A percentile compares a stretch with the other conserved stretches of the same genome.
phyloP scores from a whole-genome alignment of 768 basidiomycete species.

The Coprinopsis sp. region DNA sequence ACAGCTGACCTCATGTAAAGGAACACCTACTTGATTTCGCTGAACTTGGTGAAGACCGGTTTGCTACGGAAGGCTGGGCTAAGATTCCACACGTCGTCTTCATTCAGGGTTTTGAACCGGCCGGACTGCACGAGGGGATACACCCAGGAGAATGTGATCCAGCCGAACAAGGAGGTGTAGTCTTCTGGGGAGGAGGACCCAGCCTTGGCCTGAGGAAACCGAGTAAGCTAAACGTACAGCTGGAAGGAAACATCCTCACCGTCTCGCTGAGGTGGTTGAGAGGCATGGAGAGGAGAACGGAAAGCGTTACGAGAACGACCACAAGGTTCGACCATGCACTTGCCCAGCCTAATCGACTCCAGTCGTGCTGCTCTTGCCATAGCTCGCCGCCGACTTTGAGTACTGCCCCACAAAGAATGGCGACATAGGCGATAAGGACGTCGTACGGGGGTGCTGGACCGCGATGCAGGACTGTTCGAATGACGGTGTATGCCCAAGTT shows the following conservation, averaged over 20 bases:
- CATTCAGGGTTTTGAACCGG: conserved; percentile 51
- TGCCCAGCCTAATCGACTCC: conserved; percentile 19
- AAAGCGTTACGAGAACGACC: conserved; percentile 37
- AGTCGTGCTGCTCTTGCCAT: conserved; percentile 31
- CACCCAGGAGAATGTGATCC: conserved; percentile 72
- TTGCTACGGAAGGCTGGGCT: conserved; percentile 65
- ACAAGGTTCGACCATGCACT: conserved; percentile 39
- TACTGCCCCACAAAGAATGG: conserved; percentile 40
- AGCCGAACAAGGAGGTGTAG: conserved; percentile 64
- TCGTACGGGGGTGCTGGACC: conserved; percentile 58
- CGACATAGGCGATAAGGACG: conserved; percentile 52
- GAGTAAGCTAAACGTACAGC: background rate
- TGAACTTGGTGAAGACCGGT: conserved; percentile 55
- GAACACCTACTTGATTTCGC: conserved; percentile 26
- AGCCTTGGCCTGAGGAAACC: conserved; percentile 23
- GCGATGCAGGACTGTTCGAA: conserved; percentile 49
- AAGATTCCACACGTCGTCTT: conserved; percentile 69
- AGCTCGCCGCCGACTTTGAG: conserved; percentile 45
- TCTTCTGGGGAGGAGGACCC: conserved; percentile 66
- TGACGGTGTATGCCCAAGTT: conserved; percentile 64
- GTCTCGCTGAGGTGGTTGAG: conserved; percentile 53
- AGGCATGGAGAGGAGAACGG: conserved; percentile 56
- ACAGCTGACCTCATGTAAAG: background rate
- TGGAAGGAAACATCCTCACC: conserved; percentile 55
- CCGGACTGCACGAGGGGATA: conserved; percentile 55